Conservation (phyloP, 225 moss, liverwort and hornwort species). For the Thuidium tamariscinum region DNA sequence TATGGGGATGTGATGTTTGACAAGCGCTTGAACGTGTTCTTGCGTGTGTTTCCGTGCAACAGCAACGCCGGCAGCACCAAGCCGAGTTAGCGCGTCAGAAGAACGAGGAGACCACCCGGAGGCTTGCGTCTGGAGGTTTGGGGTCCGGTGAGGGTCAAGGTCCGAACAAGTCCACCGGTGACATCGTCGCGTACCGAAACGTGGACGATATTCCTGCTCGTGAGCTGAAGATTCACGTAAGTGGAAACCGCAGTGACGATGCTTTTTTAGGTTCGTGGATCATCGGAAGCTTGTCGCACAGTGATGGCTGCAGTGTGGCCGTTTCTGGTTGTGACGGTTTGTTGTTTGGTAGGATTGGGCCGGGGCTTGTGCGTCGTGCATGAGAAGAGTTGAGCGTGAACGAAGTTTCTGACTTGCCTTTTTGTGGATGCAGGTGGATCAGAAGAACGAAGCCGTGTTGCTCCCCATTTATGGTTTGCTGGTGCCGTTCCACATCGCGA, state of each 20-base stretch:
- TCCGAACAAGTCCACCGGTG: constrained; percentile 63
- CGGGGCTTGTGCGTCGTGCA: background rate
- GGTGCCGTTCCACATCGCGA: constrained; percentile 95
- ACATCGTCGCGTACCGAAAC: constrained; percentile 84
- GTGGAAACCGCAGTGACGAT: background rate
- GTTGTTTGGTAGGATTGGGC: background rate
- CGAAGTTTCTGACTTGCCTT: background rate
- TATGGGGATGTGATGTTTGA: background rate
- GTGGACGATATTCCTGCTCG: constrained; percentile 91
- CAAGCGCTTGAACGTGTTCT: background rate
- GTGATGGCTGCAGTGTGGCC: background rate
- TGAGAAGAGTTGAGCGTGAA: rapidly evolving
- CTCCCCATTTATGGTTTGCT: constrained; percentile 80
- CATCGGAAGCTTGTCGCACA: too few relatives aligned
- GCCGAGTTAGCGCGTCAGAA: constrained; percentile 92
- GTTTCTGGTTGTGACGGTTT: background rate
- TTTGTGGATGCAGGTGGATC: constrained; percentile 49
- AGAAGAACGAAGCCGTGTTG: constrained; percentile 88
- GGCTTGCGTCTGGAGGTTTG: constrained; percentile 89
- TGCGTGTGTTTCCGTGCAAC: background rate
- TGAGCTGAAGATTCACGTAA: constrained; percentile 89
- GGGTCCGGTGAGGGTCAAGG: constrained; percentile 81
- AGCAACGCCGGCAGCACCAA: constrained; percentile 76
- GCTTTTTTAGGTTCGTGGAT: background rate
- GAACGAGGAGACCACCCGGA: constrained; percentile 90